Evolutionary conservation across 1,284 basidiomycete species (phyloP), one percentile per base, ranked within the genome.

Genomic region (Marasmius fiardii): DNA sequence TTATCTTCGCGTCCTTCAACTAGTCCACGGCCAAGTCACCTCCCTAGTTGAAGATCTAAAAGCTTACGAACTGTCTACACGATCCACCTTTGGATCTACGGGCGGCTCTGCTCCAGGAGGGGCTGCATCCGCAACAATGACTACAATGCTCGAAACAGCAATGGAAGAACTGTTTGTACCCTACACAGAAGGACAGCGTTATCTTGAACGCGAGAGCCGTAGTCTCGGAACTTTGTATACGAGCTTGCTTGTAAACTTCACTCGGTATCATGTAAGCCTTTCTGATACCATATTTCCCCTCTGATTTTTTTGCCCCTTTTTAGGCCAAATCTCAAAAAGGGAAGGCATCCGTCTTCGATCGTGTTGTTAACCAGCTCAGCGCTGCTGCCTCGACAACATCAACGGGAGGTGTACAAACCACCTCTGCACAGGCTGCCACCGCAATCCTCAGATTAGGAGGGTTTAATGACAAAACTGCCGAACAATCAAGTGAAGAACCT

Each of bases 131-230:
- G 73, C 79, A n/a, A 76, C 82, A 4, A 78, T 97, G 18, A 85
- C 86, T 26, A 80, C 84, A 0, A 95, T 98, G 91, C 78, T 99
- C 12, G 97, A 99, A 69, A 89, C 87, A 31, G 90, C 93, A 0
- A 88, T 98, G 81, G 97, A 98, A 62, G 97, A 99, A 68, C 82
- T 99, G 16, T 99, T 99, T 63, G 86, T 95, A 23, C 93, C 93
- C 1, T 98, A 97, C 69, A 90, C 90, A 4, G 95, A 97, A 70
- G 93, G 92, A 1, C 86, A 86, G 55, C 81, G 94, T 57, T 99
- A 99, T 67, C 79, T 99, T 4, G 97, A 99, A 65, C 84, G 86
- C 34, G 97, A 99, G 75, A 91, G 85, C 63, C 92, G 89, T 70
- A 94, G 88, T 66, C 71, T 99, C 49, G 85, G 87, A 0, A 86